Percentiles rank a stretch among this genome's conserved stretches.
Evolutionary conservation across 352 stramenopile species (phyloP).

Genomic region (Pilasporangium apinafurcum): DNA sequence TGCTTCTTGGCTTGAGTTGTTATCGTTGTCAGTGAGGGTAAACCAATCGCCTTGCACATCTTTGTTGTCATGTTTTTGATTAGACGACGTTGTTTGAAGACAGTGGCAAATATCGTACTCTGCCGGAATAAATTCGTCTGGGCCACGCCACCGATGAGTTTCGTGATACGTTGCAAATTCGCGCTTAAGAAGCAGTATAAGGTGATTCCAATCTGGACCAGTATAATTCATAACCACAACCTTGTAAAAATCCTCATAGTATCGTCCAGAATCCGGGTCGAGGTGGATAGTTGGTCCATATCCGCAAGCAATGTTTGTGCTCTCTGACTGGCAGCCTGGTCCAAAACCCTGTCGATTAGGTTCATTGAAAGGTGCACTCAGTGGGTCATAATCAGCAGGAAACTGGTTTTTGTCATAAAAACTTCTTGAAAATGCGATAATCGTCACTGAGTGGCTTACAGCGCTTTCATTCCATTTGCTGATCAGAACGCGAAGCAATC

Average conservation of each 20-base stretch:
- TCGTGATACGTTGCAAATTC: slow-evolving; percentile 93
- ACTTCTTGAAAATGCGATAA: slow-evolving; percentile 89
- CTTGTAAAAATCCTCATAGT: slow-evolving; percentile 84
- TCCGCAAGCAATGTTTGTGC: slow-evolving; percentile 14
- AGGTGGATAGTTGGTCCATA: slow-evolving; percentile 63
- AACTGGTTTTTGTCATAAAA: slow-evolving; percentile 81
- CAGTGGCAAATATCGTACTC: slow-evolving; percentile 49
- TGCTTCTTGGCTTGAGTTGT: neutral
- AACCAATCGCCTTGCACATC: neutral
- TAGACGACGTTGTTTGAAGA: neutral
- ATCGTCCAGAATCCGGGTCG: slow-evolving; percentile 35
- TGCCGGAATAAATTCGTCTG: slow-evolving; percentile 36
- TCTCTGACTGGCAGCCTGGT: slow-evolving; percentile 12
- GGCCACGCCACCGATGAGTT: slow-evolving; percentile 52
- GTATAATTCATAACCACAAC: slow-evolving; percentile 85
- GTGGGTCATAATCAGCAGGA: slow-evolving; percentile 44
- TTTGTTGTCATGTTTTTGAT: neutral
- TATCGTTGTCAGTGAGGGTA: neutral
- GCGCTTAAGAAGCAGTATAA: slow-evolving; percentile 90
- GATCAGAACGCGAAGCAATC: slow-evolving; percentile 68
- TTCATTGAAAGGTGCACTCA: slow-evolving; percentile 26
- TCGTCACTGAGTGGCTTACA: slow-evolving; percentile 88
- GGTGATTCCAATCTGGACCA: slow-evolving; percentile 84
- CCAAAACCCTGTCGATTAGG: slow-evolving; percentile 48
- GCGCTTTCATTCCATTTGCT: slow-evolving; percentile 80